phyloP scores from a whole-genome alignment of 352 stramenopile genomes.

The Pythium oligandrum region DNA sequence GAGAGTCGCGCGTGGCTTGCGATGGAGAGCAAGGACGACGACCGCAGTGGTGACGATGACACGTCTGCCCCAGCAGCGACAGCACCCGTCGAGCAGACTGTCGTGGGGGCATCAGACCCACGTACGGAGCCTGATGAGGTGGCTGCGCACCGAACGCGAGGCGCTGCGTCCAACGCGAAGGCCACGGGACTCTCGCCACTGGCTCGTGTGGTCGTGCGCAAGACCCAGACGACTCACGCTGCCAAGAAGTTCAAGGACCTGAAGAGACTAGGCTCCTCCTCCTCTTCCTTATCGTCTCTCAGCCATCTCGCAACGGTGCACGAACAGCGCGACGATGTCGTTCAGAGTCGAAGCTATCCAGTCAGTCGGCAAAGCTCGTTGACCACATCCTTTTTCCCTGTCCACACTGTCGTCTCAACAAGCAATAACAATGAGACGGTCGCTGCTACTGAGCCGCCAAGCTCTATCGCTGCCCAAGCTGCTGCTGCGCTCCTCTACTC shows the following conservation, averaged over 20 bases:
- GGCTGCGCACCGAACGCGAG: too few species aligned
- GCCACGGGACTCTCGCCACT: conserved; percentile 30
- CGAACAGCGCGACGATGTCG: conserved; percentile 3
- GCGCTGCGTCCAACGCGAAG: background rate
- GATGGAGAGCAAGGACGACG: conserved; percentile 8
- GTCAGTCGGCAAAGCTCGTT: too few species aligned
- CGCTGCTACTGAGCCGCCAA: background rate
- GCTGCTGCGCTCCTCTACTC: conserved; percentile 17
- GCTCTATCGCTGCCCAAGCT: conserved; percentile 8
- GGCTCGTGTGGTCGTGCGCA: conserved; percentile 34
- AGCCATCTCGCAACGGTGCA: conserved; percentile 12
- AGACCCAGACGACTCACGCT: conserved; percentile 31
- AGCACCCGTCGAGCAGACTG: too few species aligned
- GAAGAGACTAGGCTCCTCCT: background rate
- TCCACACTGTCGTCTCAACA: too few species aligned
- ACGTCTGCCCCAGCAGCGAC: too few species aligned
- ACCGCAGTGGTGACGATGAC: conserved; percentile 1
- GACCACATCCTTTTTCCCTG: too few species aligned
- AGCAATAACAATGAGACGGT: background rate
- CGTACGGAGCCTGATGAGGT: too few species aligned
- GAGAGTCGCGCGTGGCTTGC: conserved; percentile 26
- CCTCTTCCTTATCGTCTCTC: conserved; percentile 2
- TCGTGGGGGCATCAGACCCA: too few species aligned
- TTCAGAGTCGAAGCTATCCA: background rate
- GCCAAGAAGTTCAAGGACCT: conserved; percentile 48